Percentiles rank a stretch among this genome's conserved stretches.
phyloP scores from a whole-genome alignment of 2,329 filamentous ascomycete species.

The Aspergillus pseudoviridinutans region DNA sequence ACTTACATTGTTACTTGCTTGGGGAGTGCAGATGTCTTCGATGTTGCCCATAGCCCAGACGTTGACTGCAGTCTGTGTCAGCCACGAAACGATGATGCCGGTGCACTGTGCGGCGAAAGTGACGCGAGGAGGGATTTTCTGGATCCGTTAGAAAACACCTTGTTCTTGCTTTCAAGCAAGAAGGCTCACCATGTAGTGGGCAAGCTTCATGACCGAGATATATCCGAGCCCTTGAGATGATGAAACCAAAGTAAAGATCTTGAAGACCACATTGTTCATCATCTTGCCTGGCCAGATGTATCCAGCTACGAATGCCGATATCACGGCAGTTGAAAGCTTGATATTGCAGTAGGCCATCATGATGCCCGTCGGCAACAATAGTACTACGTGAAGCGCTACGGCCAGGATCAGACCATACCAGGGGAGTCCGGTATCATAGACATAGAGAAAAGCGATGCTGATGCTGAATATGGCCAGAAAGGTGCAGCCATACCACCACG shows the following conservation, averaged over 20 bases:
- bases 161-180: background rate
- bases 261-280: constrained; percentile 27
- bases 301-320: constrained; percentile 21
- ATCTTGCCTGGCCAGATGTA: constrained; percentile 29
- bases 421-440: constrained; percentile 41
- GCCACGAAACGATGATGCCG: constrained; percentile 44
- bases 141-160: constrained; percentile 20
- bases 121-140: constrained; percentile 38
- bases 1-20: constrained; percentile 43
- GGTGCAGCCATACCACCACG: constrained; percentile 51
- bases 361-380: constrained; percentile 16
- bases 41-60: constrained; percentile 45
- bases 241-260: constrained; percentile 24
- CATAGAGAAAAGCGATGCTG: constrained; percentile 30
- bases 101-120: constrained; percentile 48
- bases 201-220: constrained; percentile 28
- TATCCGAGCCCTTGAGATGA: constrained; percentile 20
- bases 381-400: constrained; percentile 9
- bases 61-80: constrained; percentile 43
- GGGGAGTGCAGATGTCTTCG: constrained; percentile 46
- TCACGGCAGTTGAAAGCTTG: constrained; percentile 9
- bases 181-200: constrained; percentile 19
- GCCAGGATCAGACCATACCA: constrained; percentile 17
- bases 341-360: constrained; percentile 17
- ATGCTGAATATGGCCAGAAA: constrained; percentile 46